These are phyloP conservation scores for Dioscorea alata DNA, from an alignment of 106 monocot genomes.

Conservation along the genomic window DNA sequence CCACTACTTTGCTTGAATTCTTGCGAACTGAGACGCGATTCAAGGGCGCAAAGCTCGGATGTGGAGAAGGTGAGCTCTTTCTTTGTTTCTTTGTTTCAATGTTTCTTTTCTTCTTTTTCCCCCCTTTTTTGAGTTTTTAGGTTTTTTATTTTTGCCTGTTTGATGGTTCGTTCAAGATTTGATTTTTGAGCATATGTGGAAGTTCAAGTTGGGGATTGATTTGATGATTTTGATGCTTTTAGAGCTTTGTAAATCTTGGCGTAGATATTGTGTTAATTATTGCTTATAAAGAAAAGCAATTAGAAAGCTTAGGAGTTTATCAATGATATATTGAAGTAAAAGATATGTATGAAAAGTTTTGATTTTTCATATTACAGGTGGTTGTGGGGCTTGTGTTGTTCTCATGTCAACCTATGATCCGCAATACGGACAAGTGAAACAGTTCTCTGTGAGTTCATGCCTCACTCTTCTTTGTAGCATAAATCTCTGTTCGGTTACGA, in stretches of 20 bases:
- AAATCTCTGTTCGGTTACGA: conserved; percentile 63
- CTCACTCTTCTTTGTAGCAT: conserved; percentile 64
- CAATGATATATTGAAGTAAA: too few relatives aligned
- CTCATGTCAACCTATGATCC: conserved; percentile 58
- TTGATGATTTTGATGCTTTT: too few relatives aligned
- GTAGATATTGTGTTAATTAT: too few relatives aligned
- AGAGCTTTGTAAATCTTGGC: too few relatives aligned
- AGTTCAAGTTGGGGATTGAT: too few relatives aligned
- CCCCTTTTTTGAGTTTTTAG: not conserved
- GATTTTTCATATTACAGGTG: conserved; percentile 30
- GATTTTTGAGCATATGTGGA: not conserved
- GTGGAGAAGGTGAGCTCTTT: conserved; percentile 52
- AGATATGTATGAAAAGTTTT: too few relatives aligned
- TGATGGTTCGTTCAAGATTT: not conserved
- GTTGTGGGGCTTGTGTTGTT: conserved; percentile 87
- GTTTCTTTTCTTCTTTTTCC: not conserved
- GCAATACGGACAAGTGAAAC: conserved; percentile 19
- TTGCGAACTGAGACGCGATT: conserved; percentile 41
- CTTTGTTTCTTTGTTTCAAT: too few relatives aligned
- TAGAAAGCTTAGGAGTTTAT: too few relatives aligned
- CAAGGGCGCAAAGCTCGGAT: conserved; percentile 67
- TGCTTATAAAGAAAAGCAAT: too few relatives aligned
- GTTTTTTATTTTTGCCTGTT: not conserved
- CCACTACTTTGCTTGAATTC: conserved; percentile 67
- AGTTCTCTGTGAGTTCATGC: conserved; percentile 50